These are phyloP conservation scores for Penicillium digitatum DNA, from an alignment of 2,329 filamentous ascomycete species.

Conservation along the genomic window DNA sequence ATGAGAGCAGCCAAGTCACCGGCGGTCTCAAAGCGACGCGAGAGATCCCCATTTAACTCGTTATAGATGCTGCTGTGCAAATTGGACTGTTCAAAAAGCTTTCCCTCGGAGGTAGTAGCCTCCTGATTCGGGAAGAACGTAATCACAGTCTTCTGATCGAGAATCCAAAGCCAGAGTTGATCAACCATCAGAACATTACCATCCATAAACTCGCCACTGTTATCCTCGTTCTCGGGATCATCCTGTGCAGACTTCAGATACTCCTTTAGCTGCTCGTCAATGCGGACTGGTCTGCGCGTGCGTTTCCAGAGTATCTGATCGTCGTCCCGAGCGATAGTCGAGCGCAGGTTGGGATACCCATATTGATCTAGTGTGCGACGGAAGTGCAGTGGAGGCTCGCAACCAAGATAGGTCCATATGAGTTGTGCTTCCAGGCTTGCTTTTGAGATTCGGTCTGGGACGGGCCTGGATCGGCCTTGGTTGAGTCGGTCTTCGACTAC, in stretches of 20 bases:
- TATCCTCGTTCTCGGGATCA: conserved; percentile 10
- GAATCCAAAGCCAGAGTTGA: conserved; percentile 57
- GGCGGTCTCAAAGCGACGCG: conserved; percentile 58
- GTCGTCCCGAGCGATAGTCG: conserved; percentile 59
- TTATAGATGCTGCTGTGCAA: conserved; percentile 62
- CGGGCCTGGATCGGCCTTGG: conserved; percentile 55
- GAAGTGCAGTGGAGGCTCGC: conserved; percentile 59
- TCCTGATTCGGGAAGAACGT: conserved; percentile 37
- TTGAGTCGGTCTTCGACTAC: conserved; percentile 52
- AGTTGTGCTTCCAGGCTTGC: conserved; percentile 56
- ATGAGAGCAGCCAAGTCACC: conserved; percentile 61
- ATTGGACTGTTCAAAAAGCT: conserved; percentile 51
- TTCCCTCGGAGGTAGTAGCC: conserved; percentile 33
- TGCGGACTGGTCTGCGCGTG: conserved; percentile 51
- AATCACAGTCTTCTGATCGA: conserved; percentile 34
- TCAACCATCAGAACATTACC: conserved; percentile 62
- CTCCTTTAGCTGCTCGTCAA: conserved; percentile 42
- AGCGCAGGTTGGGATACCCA: conserved; percentile 58
- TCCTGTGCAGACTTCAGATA: conserved; percentile 32
- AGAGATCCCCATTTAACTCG: conserved; percentile 62
- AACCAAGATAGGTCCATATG: conserved; percentile 60
- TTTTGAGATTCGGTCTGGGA: conserved; percentile 53
- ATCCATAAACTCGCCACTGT: conserved; percentile 25
- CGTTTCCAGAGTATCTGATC: conserved; percentile 65
- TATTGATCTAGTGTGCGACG: conserved; percentile 62